Evolutionary conservation across 495 filamentous ascomycete genomes (phyloP), one percentile per base, ranked within the genome.

Genomic region (Podospora comata): DNA sequence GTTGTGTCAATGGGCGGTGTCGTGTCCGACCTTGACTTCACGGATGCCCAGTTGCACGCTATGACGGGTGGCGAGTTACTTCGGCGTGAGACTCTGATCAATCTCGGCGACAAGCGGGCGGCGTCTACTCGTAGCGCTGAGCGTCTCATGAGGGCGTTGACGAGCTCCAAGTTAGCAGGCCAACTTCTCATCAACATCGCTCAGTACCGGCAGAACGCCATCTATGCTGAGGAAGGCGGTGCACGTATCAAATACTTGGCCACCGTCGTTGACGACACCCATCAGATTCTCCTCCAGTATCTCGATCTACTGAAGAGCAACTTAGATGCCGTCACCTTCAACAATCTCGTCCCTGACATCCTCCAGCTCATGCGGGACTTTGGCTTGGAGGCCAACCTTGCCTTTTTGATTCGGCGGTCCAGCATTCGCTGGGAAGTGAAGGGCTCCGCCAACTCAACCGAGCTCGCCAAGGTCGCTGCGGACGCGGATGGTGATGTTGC

Each of bases 1-100:
- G 91, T 97, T 60, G 88, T 85, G 34, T 91, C 91, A 4, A 97
- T 98, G 96, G 90, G 91, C 16, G 96, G 96, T 44, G 92, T 99
- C 53, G 88, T 93, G 26, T 88, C 93, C 0, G 90, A 93, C 71
- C 82, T 88, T 53, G 90, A 92, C 74, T 91, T 96, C 69, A 97
- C 91, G 48, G 95, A 99, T 65, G 79, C 86, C 15, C 94, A 97
- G 75, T 84, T 96, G 4, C 84, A 88, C 62, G 92, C 91, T 16
- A 91, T 99, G 86, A 90, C 92, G 16, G 93, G 93, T 63, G 94
- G 95, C 9, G 88, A 91, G 53, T 71, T 89, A 54, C 84, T 99
- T 2, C 89, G 92, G 66, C 83, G 88, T 6, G 91, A 92, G 71
- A 96, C 90, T 2, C 84, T 98, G 55, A 80, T 90, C 59, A 87